phyloP scores from a whole-genome alignment of 2,329 filamentous ascomycete genomes.

The Pseudogymnoascus sp. region DNA sequence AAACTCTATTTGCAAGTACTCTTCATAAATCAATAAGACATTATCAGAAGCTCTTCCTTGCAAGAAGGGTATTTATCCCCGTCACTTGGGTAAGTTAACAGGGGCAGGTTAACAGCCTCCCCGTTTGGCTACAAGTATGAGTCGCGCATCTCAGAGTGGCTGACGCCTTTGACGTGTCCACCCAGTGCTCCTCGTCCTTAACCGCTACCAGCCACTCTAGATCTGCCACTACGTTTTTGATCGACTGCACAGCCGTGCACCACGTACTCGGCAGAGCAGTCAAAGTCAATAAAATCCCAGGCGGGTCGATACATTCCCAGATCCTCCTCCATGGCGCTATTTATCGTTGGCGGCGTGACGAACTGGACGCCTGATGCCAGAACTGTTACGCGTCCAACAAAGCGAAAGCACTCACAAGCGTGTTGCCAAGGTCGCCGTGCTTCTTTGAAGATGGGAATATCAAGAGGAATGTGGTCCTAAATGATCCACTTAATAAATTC shows the following conservation, averaged over 20 bases:
- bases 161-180: conserved; percentile 24
- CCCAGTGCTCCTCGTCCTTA: conserved; percentile 28
- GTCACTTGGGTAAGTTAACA: conserved; percentile 21
- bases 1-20: neutral
- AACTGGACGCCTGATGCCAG: conserved; percentile 18
- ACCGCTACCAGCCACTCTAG: conserved; percentile 23
- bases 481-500: conserved; percentile 29
- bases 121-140: conserved; percentile 24
- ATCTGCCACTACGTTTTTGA: conserved; percentile 23
- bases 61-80: neutral
- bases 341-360: conserved; percentile 21
- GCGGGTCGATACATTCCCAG: conserved; percentile 15
- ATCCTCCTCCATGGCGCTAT: conserved; percentile 18
- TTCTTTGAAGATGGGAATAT: conserved; percentile 27
- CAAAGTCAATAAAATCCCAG: conserved; percentile 22
- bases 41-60: neutral
- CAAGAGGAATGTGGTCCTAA: conserved; percentile 26
- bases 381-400: neutral
- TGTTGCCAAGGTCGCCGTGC: conserved; percentile 22
- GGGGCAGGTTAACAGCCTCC: conserved; percentile 22
- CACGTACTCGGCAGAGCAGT: conserved; percentile 28
- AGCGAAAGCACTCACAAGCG: conserved; percentile 21
- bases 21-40: neutral
- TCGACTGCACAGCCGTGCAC: conserved; percentile 18
- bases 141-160: conserved; percentile 23